Percentiles rank a stretch among this genome's conserved stretches.
phyloP scores from a whole-genome alignment of 2,329 filamentous ascomycete genomes.

The Colletotrichum sp. region DNA sequence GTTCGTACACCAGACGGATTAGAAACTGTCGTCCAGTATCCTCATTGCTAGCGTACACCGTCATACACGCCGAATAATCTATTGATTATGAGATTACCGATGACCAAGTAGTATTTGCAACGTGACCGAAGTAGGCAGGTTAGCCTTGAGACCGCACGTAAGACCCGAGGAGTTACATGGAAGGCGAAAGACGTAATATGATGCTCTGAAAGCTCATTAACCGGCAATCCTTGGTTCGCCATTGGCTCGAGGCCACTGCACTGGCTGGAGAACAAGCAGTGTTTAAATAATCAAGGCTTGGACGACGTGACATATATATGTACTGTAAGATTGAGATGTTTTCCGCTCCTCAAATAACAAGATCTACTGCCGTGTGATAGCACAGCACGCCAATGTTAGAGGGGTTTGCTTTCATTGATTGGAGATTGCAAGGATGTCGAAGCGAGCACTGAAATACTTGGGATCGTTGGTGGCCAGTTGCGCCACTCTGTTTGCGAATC shows the following conservation, averaged over 20 bases:
- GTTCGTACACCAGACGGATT: background rate
- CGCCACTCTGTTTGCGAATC: background rate
- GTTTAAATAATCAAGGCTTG: background rate
- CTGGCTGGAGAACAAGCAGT: background rate
- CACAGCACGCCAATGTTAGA: background rate
- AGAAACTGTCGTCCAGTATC: background rate
- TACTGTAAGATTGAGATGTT: background rate
- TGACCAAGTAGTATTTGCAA: accelerated
- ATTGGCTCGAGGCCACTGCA: background rate
- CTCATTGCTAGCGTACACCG: background rate
- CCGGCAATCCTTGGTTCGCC: background rate
- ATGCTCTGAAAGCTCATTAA: background rate
- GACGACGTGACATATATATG: background rate
- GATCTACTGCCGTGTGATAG: background rate
- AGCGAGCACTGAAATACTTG: background rate
- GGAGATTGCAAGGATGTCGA: background rate
- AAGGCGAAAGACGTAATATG: background rate
- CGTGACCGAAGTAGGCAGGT: background rate
- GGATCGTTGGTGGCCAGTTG: background rate
- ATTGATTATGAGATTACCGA: accelerated
- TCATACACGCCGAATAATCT: accelerated
- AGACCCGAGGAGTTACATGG: background rate
- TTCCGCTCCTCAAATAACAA: accelerated
- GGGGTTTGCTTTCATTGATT: background rate
- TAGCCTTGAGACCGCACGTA: background rate